These are phyloP conservation scores for Cladophialophora yegresii DNA, from an alignment of 2,329 filamentous ascomycete species.

Conservation along the genomic window DNA sequence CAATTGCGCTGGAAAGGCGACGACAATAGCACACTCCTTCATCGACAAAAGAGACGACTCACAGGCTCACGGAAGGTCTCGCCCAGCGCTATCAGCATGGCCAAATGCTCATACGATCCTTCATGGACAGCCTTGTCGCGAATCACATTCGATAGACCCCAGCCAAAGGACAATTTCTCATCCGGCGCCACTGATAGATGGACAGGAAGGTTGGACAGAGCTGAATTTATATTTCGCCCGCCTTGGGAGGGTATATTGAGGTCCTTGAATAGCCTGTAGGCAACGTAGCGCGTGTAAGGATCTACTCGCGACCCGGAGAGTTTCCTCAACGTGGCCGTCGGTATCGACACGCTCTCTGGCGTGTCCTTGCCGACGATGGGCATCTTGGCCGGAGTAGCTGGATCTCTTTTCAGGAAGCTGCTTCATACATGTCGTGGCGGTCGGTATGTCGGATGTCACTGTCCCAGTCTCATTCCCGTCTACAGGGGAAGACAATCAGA, in stretches of 20 bases:
- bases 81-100: slow-evolving; percentile 29
- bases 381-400: slow-evolving; percentile 6
- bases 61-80: slow-evolving; percentile 32
- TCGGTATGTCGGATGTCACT: background rate
- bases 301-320: slow-evolving; percentile 25
- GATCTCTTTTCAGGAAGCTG: background rate
- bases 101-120: slow-evolving; percentile 33
- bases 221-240: slow-evolving; percentile 33
- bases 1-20: background rate
- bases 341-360: slow-evolving; percentile 18
- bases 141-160: slow-evolving; percentile 30
- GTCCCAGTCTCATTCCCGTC: background rate
- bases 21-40: background rate
- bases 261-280: slow-evolving; percentile 25
- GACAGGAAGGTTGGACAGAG: slow-evolving; percentile 28
- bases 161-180: slow-evolving; percentile 30
- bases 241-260: slow-evolving; percentile 32
- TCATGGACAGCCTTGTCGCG: slow-evolving; percentile 30
- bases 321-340: slow-evolving; percentile 19
- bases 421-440: background rate
- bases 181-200: slow-evolving; percentile 24
- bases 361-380: slow-evolving; percentile 18
- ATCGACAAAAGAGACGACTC: background rate
- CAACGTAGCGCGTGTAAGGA: slow-evolving; percentile 32
- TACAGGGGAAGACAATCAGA: background rate